Base-by-base conservation (phyloP, 805 yeast genomes). In the Candida boidinii region DNA sequence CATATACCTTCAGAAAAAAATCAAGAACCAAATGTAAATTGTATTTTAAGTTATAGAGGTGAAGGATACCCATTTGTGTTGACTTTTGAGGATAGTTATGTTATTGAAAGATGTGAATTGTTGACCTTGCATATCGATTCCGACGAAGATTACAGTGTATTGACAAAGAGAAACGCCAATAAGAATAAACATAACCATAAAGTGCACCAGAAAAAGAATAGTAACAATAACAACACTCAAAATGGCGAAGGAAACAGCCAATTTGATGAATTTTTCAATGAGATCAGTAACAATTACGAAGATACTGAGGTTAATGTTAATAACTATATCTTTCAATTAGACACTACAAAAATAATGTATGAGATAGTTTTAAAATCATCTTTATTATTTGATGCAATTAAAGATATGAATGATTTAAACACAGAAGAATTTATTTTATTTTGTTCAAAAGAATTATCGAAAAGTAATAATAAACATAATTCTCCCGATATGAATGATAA, bases 91-190 rank as follows among this genome's bases (percentile, higher is more conserved):
- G 77, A 73, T 42, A 79, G 73, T 32, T 48, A 56, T 1, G 56
- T 68, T 37, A 63, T 76, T 36, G 82, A 79, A 40, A 54, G 66
- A 26, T 78, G 81, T 38, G 78, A 73, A 39, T 61, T 79, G 31
- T 53, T 66, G 1, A 74, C 82, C 0, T 64, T 59, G 35, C 51
- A 36, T 27, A 22, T 45, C 19, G 55, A 52, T 19, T 15, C 44
- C 43, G 1, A 20, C 37, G 13, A 34, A 34, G n/a, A n/a, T n/a
- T n/a, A n/a, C n/a, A n/a, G n/a, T n/a, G n/a, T n/a, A n/a, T n/a
- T n/a, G n/a, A 4, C 16, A 23, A 8, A 24, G 34, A 15, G 27
- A 29, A 15, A 15, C 19, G 14, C 17, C 17, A 20, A 27, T n/a
- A 11, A 15, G 9, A 21, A 22, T 16, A 16, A 23, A 17, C 19